A percentile compares a stretch with the other conserved stretches of the same genome.
Evolutionary conservation across 805 yeast species (phyloP).

Genomic region (Lipomyces oligophaga): DNA sequence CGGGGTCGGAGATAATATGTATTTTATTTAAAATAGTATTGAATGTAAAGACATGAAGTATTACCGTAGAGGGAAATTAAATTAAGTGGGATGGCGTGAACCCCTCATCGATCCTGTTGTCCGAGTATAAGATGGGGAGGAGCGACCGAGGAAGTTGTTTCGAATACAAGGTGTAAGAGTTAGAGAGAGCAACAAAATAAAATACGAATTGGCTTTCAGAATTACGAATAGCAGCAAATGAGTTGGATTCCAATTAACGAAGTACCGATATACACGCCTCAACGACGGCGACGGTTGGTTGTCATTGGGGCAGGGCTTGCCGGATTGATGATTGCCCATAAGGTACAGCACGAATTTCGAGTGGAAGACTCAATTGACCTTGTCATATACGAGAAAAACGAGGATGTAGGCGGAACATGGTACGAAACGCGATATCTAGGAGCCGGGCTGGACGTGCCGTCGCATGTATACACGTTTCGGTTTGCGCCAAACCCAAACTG

Average conservation of each 20-base stretch:
- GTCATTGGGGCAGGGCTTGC: constrained; percentile 13
- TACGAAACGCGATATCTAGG: constrained; percentile 32
- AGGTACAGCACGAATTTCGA: constrained; percentile 10
- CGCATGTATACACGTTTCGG: constrained; percentile 31
- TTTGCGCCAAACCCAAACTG: constrained; percentile 34
- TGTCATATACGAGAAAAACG: constrained; percentile 14
- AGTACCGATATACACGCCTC: constrained; percentile 5
- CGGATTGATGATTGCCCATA: constrained; percentile 12
- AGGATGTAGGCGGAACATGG: constrained; percentile 36
- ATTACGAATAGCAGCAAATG: not conserved
- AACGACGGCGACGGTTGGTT: constrained; percentile 1
- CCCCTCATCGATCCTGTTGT: too few species aligned
- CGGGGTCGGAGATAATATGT: not conserved
- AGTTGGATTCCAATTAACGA: constrained; percentile 9
- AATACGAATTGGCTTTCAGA: not conserved
- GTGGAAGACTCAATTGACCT: constrained; percentile 9
- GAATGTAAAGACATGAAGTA: not conserved
- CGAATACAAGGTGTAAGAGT: not conserved
- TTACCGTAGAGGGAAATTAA: not conserved
- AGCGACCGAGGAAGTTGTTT: not conserved
- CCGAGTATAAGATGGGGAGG: not conserved
- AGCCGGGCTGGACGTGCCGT: constrained; percentile 34
- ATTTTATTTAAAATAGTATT: too few species aligned
- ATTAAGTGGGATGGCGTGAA: too few species aligned
- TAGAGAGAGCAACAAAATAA: not conserved